These are phyloP conservation scores for Glycine soja DNA, from an alignment of 306 rosid species.

Conservation along the genomic window DNA sequence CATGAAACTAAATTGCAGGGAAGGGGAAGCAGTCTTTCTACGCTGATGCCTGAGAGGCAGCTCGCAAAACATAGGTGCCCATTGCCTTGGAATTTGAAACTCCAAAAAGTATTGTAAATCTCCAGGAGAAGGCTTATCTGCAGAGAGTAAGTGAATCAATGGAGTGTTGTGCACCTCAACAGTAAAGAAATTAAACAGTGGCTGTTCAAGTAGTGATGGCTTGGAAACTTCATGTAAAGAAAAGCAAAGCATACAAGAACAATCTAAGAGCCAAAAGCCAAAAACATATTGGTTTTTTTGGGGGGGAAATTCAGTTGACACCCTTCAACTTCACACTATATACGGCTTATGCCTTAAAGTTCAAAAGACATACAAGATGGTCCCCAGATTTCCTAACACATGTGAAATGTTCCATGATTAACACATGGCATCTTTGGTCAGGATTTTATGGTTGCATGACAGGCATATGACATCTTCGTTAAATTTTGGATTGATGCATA, in stretches of 20 bases:
- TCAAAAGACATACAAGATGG: neutral
- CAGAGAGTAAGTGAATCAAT: constrained; percentile 44
- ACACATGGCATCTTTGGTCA: neutral
- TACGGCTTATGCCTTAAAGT: constrained; percentile 7
- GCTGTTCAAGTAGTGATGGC: constrained; percentile 38
- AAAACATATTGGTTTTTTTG: constrained; percentile 7
- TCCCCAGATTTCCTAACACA: neutral
- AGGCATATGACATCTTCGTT: neutral
- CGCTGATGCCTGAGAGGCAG: constrained; percentile 88
- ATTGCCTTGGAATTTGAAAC: constrained; percentile 97
- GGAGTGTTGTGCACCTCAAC: constrained; percentile 15
- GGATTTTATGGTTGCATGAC: neutral
- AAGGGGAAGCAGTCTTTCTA: constrained; percentile 66
- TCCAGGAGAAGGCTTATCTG: constrained; percentile 86
- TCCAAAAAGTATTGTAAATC: constrained; percentile 93
- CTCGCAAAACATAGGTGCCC: constrained; percentile 98
- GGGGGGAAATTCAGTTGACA: neutral
- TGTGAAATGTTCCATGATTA: neutral
- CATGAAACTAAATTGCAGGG: constrained; percentile 81
- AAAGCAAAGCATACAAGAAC: constrained; percentile 9
- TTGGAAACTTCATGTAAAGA: constrained; percentile 10
- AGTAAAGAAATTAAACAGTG: constrained; percentile 12
- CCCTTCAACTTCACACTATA: constrained; percentile 9
- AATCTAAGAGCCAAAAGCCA: neutral
- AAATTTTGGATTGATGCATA: neutral